These are phyloP conservation scores for Aspergillus sclerotialis DNA, from an alignment of 2,329 filamentous ascomycete species.

Conservation along the genomic window DNA sequence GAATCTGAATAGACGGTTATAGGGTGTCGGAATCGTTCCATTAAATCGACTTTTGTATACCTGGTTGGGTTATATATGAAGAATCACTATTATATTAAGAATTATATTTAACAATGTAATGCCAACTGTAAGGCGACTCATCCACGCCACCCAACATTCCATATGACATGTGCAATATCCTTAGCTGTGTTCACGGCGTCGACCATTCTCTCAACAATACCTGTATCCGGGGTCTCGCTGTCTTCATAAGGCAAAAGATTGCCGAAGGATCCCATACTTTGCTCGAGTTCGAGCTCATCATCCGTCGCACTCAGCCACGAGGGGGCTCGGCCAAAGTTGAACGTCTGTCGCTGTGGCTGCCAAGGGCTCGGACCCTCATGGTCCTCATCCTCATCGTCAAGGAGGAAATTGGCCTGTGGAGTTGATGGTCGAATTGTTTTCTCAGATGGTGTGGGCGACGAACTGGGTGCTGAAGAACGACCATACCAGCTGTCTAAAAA, in stretches of 20 bases:
- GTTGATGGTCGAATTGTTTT: conserved; percentile 71
- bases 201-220: conserved; percentile 70
- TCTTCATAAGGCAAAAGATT: conserved; percentile 90
- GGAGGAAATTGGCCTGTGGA: conserved; percentile 58
- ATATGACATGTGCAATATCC: conserved; percentile 60
- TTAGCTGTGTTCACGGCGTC: conserved; percentile 65
- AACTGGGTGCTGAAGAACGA: conserved; percentile 35
- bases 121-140: too few species aligned
- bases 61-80: neutral
- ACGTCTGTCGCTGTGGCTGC: conserved; percentile 26
- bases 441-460: conserved; percentile 71
- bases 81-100: neutral
- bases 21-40: too few species aligned
- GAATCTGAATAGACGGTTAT: too few species aligned
- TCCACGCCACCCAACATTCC: conserved; percentile 59
- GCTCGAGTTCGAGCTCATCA: conserved; percentile 50
- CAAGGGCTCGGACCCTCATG: conserved; percentile 37
- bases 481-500: conserved; percentile 30
- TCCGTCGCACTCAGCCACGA: conserved; percentile 27
- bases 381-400: conserved; percentile 56
- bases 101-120: neutral
- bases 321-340: conserved; percentile 9
- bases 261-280: conserved; percentile 65
- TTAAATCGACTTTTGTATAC: too few species aligned
- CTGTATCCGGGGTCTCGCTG: conserved; percentile 55